Percentiles rank a stretch among this genome's conserved stretches.
Evolutionary conservation across 73 alveolate species (phyloP).

Genomic region (Paramecium pentaurelia): DNA sequence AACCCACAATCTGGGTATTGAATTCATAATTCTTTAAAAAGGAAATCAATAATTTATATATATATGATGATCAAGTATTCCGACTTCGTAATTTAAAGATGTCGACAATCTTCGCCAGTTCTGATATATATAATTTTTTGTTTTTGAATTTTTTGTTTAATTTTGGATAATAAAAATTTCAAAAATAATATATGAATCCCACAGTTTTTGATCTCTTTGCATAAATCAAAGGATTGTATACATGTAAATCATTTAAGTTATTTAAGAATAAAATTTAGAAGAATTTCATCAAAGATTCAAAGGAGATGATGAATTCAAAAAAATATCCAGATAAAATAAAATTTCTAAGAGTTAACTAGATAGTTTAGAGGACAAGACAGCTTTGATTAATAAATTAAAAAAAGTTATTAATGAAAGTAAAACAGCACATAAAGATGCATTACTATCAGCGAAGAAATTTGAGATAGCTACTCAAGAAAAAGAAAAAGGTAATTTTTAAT

Average conservation of each 20-base stretch:
- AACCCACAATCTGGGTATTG: neutral
- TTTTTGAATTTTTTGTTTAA: neutral
- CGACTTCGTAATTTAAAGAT: conserved; percentile 3
- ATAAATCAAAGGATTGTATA: neutral
- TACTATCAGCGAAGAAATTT: neutral
- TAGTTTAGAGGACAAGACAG: neutral
- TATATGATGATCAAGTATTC: conserved; percentile 10
- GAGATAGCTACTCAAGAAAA: neutral
- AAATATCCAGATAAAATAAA: neutral
- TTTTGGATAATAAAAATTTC: neutral
- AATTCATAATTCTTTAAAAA: neutral
- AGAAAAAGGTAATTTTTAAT: neutral
- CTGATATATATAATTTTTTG: neutral
- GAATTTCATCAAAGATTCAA: neutral
- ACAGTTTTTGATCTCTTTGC: neutral
- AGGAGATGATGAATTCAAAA: conserved; percentile 31
- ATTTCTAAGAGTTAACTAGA: neutral
- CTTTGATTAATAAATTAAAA: neutral
- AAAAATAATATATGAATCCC: neutral
- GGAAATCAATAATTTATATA: neutral
- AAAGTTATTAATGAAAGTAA: neutral
- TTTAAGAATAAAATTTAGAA: neutral
- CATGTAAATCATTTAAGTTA: neutral
- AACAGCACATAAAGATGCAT: neutral
- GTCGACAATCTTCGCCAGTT: conserved; percentile 18